These are phyloP conservation scores for Waltergamsia citrina DNA, from an alignment of 2,329 filamentous ascomycete genomes.

Conservation along the genomic window DNA sequence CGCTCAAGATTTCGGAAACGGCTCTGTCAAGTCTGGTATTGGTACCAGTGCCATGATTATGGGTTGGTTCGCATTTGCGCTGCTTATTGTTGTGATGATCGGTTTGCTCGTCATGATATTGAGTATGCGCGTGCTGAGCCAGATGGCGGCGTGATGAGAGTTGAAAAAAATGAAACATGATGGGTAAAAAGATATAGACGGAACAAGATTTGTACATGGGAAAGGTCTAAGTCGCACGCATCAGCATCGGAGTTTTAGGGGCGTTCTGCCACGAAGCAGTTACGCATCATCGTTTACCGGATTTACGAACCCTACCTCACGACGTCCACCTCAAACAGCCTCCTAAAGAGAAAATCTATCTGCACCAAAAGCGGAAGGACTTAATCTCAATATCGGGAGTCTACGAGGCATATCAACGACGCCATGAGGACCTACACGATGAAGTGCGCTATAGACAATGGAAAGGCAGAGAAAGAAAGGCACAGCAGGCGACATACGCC, in stretches of 20 bases:
- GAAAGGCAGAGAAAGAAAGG: too few species aligned
- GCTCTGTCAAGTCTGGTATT: constrained; percentile 76
- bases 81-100: constrained; percentile 92
- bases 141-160: constrained; percentile 35
- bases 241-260: constrained; percentile 3
- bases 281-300: too few species aligned
- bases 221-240: neutral
- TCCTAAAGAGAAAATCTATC: too few species aligned
- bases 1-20: constrained; percentile 86
- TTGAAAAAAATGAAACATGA: constrained; percentile 5
- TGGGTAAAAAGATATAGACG: neutral
- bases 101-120: constrained; percentile 93
- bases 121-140: constrained; percentile 72
- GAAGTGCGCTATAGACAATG: too few species aligned
- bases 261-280: too few species aligned
- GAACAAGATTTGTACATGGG: neutral
- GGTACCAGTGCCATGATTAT: constrained; percentile 94
- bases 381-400: too few species aligned
- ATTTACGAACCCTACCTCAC: too few species aligned
- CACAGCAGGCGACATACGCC: too few species aligned
- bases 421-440: too few species aligned
- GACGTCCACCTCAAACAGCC: too few species aligned
- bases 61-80: constrained; percentile 92
- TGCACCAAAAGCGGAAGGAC: too few species aligned
- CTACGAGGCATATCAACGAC: too few species aligned